Evolutionary conservation across 78 protist species (phyloP), one percentile per base, ranked within the genome.

Genomic region (Protostelium mycophagum): DNA sequence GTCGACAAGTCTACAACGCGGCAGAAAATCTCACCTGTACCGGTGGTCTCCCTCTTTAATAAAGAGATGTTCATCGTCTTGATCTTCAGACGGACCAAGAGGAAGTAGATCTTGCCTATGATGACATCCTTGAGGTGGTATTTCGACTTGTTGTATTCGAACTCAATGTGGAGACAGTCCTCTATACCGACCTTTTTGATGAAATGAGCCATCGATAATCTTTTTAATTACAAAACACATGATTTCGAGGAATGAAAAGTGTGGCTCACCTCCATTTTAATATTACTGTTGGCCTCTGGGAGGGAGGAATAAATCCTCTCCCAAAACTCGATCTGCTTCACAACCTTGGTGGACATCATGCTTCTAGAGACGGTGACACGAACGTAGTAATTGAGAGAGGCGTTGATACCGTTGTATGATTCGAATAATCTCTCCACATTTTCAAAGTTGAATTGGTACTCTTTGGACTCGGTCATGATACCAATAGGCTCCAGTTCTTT

Each of bases 161-260:
- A 98, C 92, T 99, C 99, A 37, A 99, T 98, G 95, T 99, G 99
- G 63, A 99, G 95, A 91, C 97, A 94, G 88, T 98, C 99, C 88
- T 97, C 99, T 31, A 98, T 97, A 31, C 99, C 99, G 36, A 98
- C 98, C 51, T 85, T 0, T 51, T 51, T 5, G 16, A 51, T 51
- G 73, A 51, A 25, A 51, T 51, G 73, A 63, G 83, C 83, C 34
- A 63, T 63, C 34, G 28, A 63, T 28, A 28, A 28, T 28, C 83
- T 28, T 28, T 28, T 63, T 28, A 25, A 28, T 63, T 63, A 25
- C 28, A 28, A 28, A 25, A 25, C 83, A 25, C 83, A 28, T 63
- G 25, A 25, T 28, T 35, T 10, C 85, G 37, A 1, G n/a, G 29
- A 16, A 51, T 5, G 16, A 51, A 16, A 51, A 25, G 73, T 5